A percentile compares a stretch with the other conserved stretches of the same genome.
Evolutionary conservation across 1,284 basidiomycete species (phyloP).

Genomic region (Cryptococcus sp.): DNA sequence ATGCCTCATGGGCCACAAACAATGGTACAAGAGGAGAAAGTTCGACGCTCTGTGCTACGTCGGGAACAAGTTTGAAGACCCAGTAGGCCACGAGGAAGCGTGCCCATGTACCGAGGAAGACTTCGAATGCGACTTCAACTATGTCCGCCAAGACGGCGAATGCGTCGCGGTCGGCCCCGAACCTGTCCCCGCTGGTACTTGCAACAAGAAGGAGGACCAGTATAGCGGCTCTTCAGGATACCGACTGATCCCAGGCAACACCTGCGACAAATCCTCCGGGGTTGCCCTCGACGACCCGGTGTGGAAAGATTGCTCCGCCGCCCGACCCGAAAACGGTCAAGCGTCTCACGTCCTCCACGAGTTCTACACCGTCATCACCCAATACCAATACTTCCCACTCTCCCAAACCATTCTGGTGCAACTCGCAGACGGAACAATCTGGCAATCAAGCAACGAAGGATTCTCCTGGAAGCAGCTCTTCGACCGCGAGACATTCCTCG

Average conservation of each 20-base stretch:
- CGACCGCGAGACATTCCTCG: constrained; percentile 68
- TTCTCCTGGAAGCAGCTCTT: constrained; percentile 78
- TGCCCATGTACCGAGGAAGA: constrained; percentile 85
- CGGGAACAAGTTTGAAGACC: constrained; percentile 87
- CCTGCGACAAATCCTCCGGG: constrained; percentile 63
- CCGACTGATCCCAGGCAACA: constrained; percentile 89
- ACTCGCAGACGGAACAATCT: constrained; percentile 73
- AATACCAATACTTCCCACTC: constrained; percentile 68
- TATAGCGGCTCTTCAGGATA: constrained; percentile 91
- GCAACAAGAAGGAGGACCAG: constrained; percentile 63
- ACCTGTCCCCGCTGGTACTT: constrained; percentile 76
- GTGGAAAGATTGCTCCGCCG: constrained; percentile 72
- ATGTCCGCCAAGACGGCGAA: constrained; percentile 62
- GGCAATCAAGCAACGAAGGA: constrained; percentile 94
- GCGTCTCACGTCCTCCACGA: constrained; percentile 70
- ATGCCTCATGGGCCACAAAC: constrained; percentile 96
- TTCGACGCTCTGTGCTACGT: constrained; percentile 83
- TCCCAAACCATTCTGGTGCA: constrained; percentile 80
- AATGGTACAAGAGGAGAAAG: constrained; percentile 91
- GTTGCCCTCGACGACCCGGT: constrained; percentile 69
- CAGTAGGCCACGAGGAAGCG: constrained; percentile 75
- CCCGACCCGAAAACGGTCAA: constrained; percentile 72
- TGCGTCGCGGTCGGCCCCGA: constrained; percentile 85
- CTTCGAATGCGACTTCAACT: constrained; percentile 75
- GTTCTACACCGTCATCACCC: constrained; percentile 70